Base-by-base conservation (phyloP, 2,329 filamentous ascomycete genomes). In the Emmonsia crescens region DNA sequence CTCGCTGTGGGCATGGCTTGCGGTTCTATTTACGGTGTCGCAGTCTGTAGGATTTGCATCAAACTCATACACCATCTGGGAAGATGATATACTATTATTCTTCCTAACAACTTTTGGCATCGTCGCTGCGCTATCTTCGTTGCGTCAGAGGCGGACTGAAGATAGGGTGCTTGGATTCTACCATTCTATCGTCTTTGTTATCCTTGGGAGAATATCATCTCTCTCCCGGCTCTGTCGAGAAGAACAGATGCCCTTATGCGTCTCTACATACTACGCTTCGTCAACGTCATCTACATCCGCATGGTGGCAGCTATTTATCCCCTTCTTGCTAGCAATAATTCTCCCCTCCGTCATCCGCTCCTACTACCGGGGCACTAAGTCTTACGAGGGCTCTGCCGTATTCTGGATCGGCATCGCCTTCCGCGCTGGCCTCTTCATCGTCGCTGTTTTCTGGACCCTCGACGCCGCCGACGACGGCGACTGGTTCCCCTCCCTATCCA, bases 41-140 rank as follows among this genome's bases (percentile, higher is more conserved):
- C 90, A 96, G 70, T 95, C 91, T n/a, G 79, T 89, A 59, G 93
- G 94, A 8, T 99, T 97, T 73, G 93, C 93, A 0, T 94, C 94
- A 3, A 99, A 99, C 76, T 99, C 94, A 0, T 99, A 92, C 76
- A 97, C 93, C 0, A 96, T 99, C 66, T 99, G 94, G 92, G 94
- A 99, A 77, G 94, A 99, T 70, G 89, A 91, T 16, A 96, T 96
- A 61, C 82, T 96, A 4, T 80, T 96, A 2, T 96, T 96, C 77
- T 93, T 97, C 77, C 83, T 96, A 62, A 85, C 86, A 1, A 94
- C 92, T 0, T 96, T 97, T 71, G 92, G 91, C 36, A 75, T 91
- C 6, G 80, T 87, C n/a, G 84, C 88, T 42, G 83, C 88, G 14
- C 75, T 90, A 14, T 86, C 88, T 1, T 92, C 92, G 0, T 82